These are phyloP conservation scores for Chaetomium tenue DNA, from an alignment of 495 filamentous ascomycete species.

Conservation along the genomic window DNA sequence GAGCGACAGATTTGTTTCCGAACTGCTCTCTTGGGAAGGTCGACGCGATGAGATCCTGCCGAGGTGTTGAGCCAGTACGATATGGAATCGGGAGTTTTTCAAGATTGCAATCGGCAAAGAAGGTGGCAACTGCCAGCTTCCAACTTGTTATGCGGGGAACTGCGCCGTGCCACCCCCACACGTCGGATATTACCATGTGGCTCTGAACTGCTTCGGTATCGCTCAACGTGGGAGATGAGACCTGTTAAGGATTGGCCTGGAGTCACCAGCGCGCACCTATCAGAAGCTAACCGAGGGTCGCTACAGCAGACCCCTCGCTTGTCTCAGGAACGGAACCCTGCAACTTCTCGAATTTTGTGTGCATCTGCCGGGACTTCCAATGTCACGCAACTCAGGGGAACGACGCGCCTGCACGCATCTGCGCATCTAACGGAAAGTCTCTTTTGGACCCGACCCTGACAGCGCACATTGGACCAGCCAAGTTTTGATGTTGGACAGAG, in stretches of 20 bases:
- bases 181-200: not conserved
- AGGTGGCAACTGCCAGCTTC: not conserved
- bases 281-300: not conserved
- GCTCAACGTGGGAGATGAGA: not conserved
- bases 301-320: not conserved
- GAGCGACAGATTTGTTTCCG: conserved; percentile 15
- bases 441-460: not conserved
- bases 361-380: not conserved
- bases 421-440: not conserved
- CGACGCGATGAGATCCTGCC: not conserved
- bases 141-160: not conserved
- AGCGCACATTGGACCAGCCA: not conserved
- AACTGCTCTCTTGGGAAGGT: not conserved
- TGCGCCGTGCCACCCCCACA: not conserved
- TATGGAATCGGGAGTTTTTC: not conserved
- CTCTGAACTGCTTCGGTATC: not conserved
- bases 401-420: not conserved
- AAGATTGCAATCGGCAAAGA: conserved; percentile 1
- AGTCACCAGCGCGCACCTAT: not conserved
- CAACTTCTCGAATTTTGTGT: not conserved
- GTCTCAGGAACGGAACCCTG: not conserved
- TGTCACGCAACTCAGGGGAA: not conserved
- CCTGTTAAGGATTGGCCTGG: not conserved
- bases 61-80: not conserved
- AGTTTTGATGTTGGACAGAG: not conserved